phyloP scores from a whole-genome alignment of 805 yeast genomes.

The Wickerhamomyces sydowiorum region DNA sequence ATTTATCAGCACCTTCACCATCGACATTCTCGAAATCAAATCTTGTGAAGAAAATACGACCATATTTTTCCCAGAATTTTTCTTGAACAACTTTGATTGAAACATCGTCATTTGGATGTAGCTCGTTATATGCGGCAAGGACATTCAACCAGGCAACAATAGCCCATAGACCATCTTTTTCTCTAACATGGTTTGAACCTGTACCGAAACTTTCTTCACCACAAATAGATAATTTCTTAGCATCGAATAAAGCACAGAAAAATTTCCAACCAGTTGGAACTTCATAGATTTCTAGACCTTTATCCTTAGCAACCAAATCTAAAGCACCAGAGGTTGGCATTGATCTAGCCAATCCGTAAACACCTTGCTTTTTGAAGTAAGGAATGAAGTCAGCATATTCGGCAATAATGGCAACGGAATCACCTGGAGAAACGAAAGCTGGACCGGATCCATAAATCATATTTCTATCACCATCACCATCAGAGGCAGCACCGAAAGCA shows the following conservation, averaged over 20 bases:
- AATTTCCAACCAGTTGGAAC: slow-evolving; percentile 99
- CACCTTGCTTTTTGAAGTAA: slow-evolving; percentile 81
- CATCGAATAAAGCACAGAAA: slow-evolving; percentile 92
- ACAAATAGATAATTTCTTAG: slow-evolving; percentile 88
- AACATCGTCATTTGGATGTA: slow-evolving; percentile 49
- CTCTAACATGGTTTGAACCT: slow-evolving; percentile 95
- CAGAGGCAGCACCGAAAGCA: slow-evolving; percentile 98
- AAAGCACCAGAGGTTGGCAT: slow-evolving; percentile 97
- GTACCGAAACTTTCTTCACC: slow-evolving; percentile 99
- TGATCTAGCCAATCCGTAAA: slow-evolving; percentile 89
- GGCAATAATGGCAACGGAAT: slow-evolving; percentile 94
- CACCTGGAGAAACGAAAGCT: slow-evolving; percentile 96
- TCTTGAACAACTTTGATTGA: slow-evolving; percentile 76
- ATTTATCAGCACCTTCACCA: slow-evolving; percentile 64
- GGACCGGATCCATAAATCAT: slow-evolving; percentile 91
- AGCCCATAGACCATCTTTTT: slow-evolving; percentile 98
- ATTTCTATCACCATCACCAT: slow-evolving; percentile 98
- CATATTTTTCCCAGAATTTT: slow-evolving; percentile 86
- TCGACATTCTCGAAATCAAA: slow-evolving; percentile 87
- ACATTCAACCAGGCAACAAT: slow-evolving; percentile 95
- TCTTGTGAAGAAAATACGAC: slow-evolving; percentile 95
- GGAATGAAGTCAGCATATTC: slow-evolving; percentile 91
- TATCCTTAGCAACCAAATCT: slow-evolving; percentile 79
- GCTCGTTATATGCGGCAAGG: slow-evolving; percentile 72
- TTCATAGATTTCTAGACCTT: slow-evolving; percentile 76